phyloP scores from a whole-genome alignment of 352 stramenopile genomes.

The Phytophthora boehmeriae region DNA sequence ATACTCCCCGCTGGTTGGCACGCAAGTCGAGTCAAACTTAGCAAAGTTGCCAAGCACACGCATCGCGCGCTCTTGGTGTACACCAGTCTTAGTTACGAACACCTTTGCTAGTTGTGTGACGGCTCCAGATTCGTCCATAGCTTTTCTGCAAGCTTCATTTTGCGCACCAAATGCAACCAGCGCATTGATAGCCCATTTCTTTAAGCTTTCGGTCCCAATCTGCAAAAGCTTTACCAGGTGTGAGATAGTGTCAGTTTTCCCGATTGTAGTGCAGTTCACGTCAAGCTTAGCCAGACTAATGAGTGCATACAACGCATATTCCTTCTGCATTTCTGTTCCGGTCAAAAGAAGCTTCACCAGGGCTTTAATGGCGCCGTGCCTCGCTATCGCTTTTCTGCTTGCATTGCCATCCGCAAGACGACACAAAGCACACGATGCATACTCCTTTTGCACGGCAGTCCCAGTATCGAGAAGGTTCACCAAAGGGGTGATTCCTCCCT shows the following conservation, averaged over 20 bases:
- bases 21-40: neutral
- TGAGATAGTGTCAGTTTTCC: neutral
- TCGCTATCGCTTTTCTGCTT: neutral
- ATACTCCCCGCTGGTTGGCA: neutral
- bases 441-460: neutral
- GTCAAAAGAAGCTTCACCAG: neutral
- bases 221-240: neutral
- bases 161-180: neutral
- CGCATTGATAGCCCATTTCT: neutral
- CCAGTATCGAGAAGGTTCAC: neutral
- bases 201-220: neutral
- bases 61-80: slow-evolving; percentile 1
- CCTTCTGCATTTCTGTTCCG: neutral
- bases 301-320: slow-evolving; percentile 3
- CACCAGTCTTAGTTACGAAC: slow-evolving; percentile 1
- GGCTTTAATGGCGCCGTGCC: neutral
- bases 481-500: neutral
- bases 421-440: neutral
- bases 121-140: slow-evolving; percentile 2
- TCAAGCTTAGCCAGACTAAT: slow-evolving; percentile 4
- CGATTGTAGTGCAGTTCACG: neutral
- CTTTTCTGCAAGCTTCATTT: neutral
- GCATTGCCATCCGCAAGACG: neutral
- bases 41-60: slow-evolving; percentile 6
- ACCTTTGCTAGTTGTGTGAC: slow-evolving; percentile 1